Conservation (phyloP, 768 basidiomycete species). For the Saitozyma podzolica region DNA sequence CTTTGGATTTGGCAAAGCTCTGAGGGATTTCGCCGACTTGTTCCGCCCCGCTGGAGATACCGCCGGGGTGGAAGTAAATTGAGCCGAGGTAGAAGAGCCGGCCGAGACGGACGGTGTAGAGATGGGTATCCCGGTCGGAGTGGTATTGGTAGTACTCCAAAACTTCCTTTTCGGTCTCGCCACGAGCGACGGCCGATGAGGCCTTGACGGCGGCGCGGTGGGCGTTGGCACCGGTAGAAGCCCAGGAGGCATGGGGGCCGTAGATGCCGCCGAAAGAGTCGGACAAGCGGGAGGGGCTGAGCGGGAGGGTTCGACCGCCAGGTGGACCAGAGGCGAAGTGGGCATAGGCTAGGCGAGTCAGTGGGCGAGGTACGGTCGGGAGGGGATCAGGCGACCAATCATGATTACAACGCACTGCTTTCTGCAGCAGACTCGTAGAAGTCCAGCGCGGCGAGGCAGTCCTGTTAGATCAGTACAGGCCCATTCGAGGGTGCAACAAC, state of each 20-base stretch:
- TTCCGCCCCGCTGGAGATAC: slow-evolving; percentile 82
- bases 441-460: slow-evolving; percentile 74
- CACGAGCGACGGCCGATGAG: slow-evolving; percentile 75
- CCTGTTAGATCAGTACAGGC: slow-evolving; percentile 42
- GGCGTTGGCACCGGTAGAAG: slow-evolving; percentile 76
- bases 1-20: slow-evolving; percentile 71
- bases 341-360: slow-evolving; percentile 62
- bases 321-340: slow-evolving; percentile 82
- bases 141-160: slow-evolving; percentile 96
- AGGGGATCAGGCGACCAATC: neutral
- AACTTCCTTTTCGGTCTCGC: slow-evolving; percentile 91
- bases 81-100: slow-evolving; percentile 95
- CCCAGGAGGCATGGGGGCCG: slow-evolving; percentile 90
- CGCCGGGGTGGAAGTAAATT: slow-evolving; percentile 75
- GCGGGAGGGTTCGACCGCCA: slow-evolving; percentile 81
- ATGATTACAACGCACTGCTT: slow-evolving; percentile 59
- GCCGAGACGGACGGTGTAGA: slow-evolving; percentile 89
- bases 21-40: slow-evolving; percentile 86
- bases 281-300: slow-evolving; percentile 76
- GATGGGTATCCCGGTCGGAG: slow-evolving; percentile 83
- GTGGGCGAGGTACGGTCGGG: neutral
- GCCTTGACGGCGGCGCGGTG: slow-evolving; percentile 78
- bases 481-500: neutral
- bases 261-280: slow-evolving; percentile 91
- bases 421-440: slow-evolving; percentile 92